Evolutionary conservation across 805 yeast species (phyloP).

Genomic region (Candida parachauliodes): DNA sequence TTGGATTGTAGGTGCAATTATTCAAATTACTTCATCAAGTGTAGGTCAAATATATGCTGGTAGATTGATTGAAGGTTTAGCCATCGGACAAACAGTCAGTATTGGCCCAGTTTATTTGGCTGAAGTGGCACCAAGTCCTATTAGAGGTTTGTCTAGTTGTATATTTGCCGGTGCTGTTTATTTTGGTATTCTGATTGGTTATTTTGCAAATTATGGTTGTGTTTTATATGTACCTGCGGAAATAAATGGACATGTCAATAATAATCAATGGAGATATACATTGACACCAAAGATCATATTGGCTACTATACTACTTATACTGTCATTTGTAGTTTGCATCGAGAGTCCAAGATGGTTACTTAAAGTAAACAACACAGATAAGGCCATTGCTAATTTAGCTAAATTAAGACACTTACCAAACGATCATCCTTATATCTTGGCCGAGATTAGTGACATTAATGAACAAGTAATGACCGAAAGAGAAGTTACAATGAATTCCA

Average conservation of each 20-base stretch:
- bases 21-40: slow-evolving; percentile 44
- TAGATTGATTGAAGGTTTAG: slow-evolving; percentile 51
- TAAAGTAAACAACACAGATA: slow-evolving; percentile 34
- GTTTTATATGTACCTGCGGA: too few species aligned
- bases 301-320: slow-evolving; percentile 27
- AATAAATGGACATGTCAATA: slow-evolving; percentile 23
- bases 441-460: slow-evolving; percentile 48
- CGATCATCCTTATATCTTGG: slow-evolving; percentile 45
- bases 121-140: slow-evolving; percentile 49
- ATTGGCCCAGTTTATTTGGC: slow-evolving; percentile 53
- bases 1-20: slow-evolving; percentile 45
- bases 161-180: slow-evolving; percentile 55
- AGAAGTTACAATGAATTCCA: slow-evolving; percentile 5
- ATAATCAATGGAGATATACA: slow-evolving; percentile 47
- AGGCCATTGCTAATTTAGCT: slow-evolving; percentile 34
- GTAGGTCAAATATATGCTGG: slow-evolving; percentile 56
- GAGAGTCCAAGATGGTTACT: slow-evolving; percentile 51
- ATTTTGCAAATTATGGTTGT: slow-evolving; percentile 46
- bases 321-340: too few species aligned
- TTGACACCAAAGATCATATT: slow-evolving; percentile 43
- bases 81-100: slow-evolving; percentile 56
- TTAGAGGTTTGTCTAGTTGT: slow-evolving; percentile 51
- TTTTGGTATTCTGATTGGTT: slow-evolving; percentile 46
- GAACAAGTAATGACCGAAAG: slow-evolving; percentile 26
- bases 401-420: slow-evolving; percentile 40